phyloP scores from a whole-genome alignment of 805 yeast species.

The Ogataea trehaloabstinens region DNA sequence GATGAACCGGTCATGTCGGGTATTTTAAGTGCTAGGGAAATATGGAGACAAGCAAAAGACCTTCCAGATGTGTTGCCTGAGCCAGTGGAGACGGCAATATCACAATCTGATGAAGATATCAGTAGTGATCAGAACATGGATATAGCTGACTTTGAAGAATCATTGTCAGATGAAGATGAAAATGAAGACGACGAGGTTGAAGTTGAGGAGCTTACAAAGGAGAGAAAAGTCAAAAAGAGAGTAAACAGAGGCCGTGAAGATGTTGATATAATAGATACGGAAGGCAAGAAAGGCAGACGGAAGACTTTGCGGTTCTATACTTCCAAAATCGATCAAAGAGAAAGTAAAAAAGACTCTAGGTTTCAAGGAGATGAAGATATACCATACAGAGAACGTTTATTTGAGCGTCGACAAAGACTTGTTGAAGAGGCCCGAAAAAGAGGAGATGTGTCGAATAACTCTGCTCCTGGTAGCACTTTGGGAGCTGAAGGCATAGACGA shows the following conservation, averaged over 20 bases:
- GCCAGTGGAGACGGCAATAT: slow-evolving; percentile 20
- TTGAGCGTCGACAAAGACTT: slow-evolving; percentile 85
- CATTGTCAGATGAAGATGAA: slow-evolving; percentile 11
- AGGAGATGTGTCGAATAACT: slow-evolving; percentile 54
- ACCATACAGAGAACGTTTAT: slow-evolving; percentile 87
- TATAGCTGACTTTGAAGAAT: slow-evolving; percentile 22
- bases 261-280: slow-evolving; percentile 78
- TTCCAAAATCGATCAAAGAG: slow-evolving; percentile 89
- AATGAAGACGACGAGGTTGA: slow-evolving; percentile 34
- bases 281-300: slow-evolving; percentile 79
- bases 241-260: slow-evolving; percentile 50
- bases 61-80: slow-evolving; percentile 38
- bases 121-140: slow-evolving; percentile 17
- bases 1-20: slow-evolving; percentile 90
- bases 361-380: slow-evolving; percentile 84
- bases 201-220: slow-evolving; percentile 50
- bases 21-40: slow-evolving; percentile 75
- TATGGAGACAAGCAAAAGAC: slow-evolving; percentile 81
- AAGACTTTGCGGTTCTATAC: slow-evolving; percentile 91
- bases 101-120: slow-evolving; percentile 19
- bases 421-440: slow-evolving; percentile 85
- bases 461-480: slow-evolving; percentile 50
- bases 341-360: slow-evolving; percentile 55
- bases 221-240: slow-evolving; percentile 49
- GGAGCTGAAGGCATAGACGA: slow-evolving; percentile 49